Base-by-base conservation (phyloP, 2,329 filamentous ascomycete genomes). In the Escovopsis sp. region DNA sequence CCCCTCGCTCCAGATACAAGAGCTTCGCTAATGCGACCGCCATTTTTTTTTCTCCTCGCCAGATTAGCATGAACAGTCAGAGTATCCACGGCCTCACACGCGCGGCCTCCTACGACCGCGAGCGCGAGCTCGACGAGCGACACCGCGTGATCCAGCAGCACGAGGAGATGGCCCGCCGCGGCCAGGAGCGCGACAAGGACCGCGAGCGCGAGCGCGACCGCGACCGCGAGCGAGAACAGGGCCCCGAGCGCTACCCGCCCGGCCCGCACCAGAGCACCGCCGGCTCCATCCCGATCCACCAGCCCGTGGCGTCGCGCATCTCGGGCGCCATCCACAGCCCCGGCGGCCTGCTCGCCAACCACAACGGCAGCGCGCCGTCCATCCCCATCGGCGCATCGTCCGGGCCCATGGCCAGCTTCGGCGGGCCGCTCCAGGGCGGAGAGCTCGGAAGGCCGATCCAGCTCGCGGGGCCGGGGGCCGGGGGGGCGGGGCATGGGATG, bases 241-340 rank as follows among this genome's bases (percentile, higher is more conserved):
- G 5, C 27, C 70, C 74, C 56, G 78, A 81, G 35, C 73, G 76
- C 40, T 79, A 78, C 54, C 81, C 79, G 51, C 72, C 83, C 45
- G 78, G 81, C 24, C 58, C 59, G 46, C 86, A 91, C 56, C 88
- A 95, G 60, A 91, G 82, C 62, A 88, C 84, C 56, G 80, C 84
- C 33, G 85, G 82, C 43, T 86, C 88, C 3, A 84, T 94, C 42
- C 86, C 88, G 42, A 81, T 96, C 52, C 89, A 96, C 62, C 89
- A 96, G 60, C 89, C 89, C 5, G 87, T 95, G 45, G 89, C 89
- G 47, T 78, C 87, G 56, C 70, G 88, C 62, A 69, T 86, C 47
- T 65, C 81, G 43, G 82, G 79, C 48, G 82, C 85, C 40, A 93
- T 95, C 43, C 89, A 94, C 57, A 93, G 87, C 37, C 89, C 89